Base-by-base conservation (phyloP, 208 protist species). In the Acanthamoeba culbertsoni region DNA sequence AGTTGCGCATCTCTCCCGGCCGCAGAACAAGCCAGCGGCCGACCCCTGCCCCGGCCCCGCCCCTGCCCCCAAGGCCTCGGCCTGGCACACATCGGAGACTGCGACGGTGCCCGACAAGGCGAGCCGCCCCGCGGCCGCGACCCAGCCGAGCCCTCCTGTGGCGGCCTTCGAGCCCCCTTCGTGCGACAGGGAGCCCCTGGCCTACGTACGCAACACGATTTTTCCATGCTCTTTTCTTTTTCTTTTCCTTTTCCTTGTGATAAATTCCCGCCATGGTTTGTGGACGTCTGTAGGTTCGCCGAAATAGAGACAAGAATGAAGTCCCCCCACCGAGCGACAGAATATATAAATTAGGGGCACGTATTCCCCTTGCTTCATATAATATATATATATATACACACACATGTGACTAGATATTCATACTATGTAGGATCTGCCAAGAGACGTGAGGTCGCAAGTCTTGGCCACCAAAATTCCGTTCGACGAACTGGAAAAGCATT, bases 401-500 rank as follows among this genome's bases (percentile, higher is more conserved):
- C 26, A 77, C n/a, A 75, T 75, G 7, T 40, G n/a, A 42, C 63
- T n/a, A n/a, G 7, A 20, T 75, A 42, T 75, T 40, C 26, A 82
- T 37, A 12, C 62, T 16, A 28, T 73, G 20, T 12, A 91, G 84
- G 84, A 91, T 28, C 84, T 91, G 20, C 84, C 84, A 26, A 14
- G 42, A 68, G 84, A 91, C 6, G 8, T 91, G 2, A 23, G 57
- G 18, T 59, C 51, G 40, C 40, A n/a, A 18, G 40, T 91, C 20
- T 45, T 71, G n/a, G 48, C 48, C 26, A 51, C 84, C 3, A 91
- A 91, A 37, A 68, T 91, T 37, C 48, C 53, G 23, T 46, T 40
- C 33, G 84, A 91, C 18, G 51, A 91, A 26, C 35, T 91, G 18
- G 84, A 91, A 35, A 77, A 37, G 84, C 48, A 68, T 37, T 91